phyloP scores from a whole-genome alignment of 148 eudicot genomes.

The Vaccinium macrocarpon region DNA sequence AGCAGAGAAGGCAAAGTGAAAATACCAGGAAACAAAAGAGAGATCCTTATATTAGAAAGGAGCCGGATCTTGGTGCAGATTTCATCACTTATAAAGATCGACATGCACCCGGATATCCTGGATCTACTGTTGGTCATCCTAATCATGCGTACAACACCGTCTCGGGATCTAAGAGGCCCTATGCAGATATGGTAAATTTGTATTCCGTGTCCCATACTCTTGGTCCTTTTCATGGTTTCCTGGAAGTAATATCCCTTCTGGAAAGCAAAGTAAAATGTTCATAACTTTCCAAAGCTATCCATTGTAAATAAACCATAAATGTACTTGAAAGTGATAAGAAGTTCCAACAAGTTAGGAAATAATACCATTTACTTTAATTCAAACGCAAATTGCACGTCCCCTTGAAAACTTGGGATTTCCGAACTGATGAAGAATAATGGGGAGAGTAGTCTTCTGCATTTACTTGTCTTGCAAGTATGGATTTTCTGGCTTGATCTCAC shows the following conservation, averaged over 20 bases:
- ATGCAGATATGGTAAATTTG: conserved; percentile 27
- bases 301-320: not conserved
- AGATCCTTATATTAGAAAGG: conserved; percentile 13
- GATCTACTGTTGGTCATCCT: conserved; percentile 13
- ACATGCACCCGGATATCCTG: conserved; percentile 17
- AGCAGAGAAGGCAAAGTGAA: conserved; percentile 9
- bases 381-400: not conserved
- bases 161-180: conserved; percentile 21
- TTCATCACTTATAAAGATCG: conserved; percentile 9
- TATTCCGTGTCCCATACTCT: not conserved
- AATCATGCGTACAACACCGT: conserved; percentile 5
- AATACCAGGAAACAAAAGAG: conserved; percentile 18
- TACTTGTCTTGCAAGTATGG: not conserved
- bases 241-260: not conserved
- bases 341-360: not conserved
- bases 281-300: not conserved
- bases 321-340: not conserved
- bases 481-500: not conserved
- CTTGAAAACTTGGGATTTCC: not conserved
- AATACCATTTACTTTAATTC: not conserved
- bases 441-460: not conserved
- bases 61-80: conserved; percentile 12
- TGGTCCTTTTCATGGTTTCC: not conserved
- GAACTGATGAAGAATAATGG: not conserved
- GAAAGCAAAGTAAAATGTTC: not conserved